Conservation (phyloP, 2,329 filamentous ascomycete genomes). For the Cephalotrichum gorgonifer region DNA sequence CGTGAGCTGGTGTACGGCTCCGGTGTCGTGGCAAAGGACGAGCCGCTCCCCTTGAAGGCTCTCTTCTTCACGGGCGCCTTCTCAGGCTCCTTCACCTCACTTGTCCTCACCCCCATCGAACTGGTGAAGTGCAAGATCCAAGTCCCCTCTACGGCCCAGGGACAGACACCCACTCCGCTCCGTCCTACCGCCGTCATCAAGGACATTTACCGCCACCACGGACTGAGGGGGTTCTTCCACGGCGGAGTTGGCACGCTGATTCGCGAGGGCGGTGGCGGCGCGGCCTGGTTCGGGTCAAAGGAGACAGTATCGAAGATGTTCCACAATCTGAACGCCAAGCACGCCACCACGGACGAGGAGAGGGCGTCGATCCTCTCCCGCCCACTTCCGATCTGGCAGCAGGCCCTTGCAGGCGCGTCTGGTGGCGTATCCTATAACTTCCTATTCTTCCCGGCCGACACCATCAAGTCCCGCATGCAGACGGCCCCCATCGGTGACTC, state of each 20-base stretch:
- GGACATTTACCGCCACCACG: conserved; percentile 73
- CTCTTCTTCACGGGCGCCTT: conserved; percentile 75
- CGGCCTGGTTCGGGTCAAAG: conserved; percentile 91
- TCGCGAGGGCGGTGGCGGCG: conserved; percentile 83
- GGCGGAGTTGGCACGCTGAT: conserved; percentile 90
- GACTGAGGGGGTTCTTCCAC: conserved; percentile 83
- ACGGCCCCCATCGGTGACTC: conserved; percentile 60
- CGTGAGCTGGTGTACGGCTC: conserved; percentile 52
- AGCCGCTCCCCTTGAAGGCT: conserved; percentile 61
- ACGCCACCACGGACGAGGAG: conserved; percentile 26
- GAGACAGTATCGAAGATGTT: conserved; percentile 69
- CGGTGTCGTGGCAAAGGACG: conserved; percentile 36
- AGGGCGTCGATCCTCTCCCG: conserved; percentile 30
- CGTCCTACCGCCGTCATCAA: conserved; percentile 62
- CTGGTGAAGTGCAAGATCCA: conserved; percentile 98
- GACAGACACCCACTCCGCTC: conserved; percentile 34
- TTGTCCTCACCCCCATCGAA: conserved; percentile 90
- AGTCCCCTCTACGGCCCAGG: conserved; percentile 45
- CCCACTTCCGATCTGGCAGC: conserved; percentile 70
- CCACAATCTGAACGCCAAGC: conserved; percentile 41
- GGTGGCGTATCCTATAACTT: conserved; percentile 96
- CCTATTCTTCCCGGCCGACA: conserved; percentile 93
- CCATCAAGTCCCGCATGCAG: conserved; percentile 95
- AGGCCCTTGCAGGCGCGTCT: conserved; percentile 74
- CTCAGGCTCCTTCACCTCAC: conserved; percentile 78